Base-by-base conservation (phyloP, 345 rosid genomes). In the Theobroma cacao region DNA sequence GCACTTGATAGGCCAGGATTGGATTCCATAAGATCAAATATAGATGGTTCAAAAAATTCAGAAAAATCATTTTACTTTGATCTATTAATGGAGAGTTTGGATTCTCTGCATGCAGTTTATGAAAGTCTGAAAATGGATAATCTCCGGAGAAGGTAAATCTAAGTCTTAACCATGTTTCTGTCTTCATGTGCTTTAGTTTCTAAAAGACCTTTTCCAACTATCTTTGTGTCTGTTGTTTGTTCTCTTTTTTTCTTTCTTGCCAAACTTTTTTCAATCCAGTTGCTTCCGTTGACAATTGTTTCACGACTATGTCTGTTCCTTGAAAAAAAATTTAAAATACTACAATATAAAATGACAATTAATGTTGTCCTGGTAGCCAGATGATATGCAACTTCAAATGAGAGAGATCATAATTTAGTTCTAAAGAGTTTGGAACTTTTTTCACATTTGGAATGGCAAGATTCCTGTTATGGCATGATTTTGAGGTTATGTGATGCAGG, bases 91-190 rank as follows among this genome's bases (percentile, higher is more conserved):
- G 89, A 85, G 84, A 87, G 81, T 78, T 89, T 95, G 86, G 94
- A 87, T 83, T 87, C 90, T 76, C 84, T 94, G 79, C 99, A 96
- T 88, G 94, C 99, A 34, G 85, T 94, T 7, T 94, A 94, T 89
- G 99, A 96, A 88, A 91, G 89, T 88, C 86, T 96, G 84, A 96
- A 96, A 82, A 81, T 96, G 89, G 91, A 96, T 87, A 88, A 78
- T 82, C 97, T 96, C 80, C 95, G 99, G 17, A 90, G 90, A 85
- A 83, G 82, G 99, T 96, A 87, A 85, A 87, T 77, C 61, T 67
- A 72, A 26, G 28, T 76, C 43, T 31, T 64, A 3, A 15, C 31
- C 36, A 40, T 59, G 56, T 45, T 70, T 76, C 17, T 26, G 24
- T 36, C 31, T 72, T 14, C 56, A 63, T 24, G 30, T 26, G 55